phyloP scores from a whole-genome alignment of 2,329 filamentous ascomycete genomes.

The Colletotrichum spaethianum region DNA sequence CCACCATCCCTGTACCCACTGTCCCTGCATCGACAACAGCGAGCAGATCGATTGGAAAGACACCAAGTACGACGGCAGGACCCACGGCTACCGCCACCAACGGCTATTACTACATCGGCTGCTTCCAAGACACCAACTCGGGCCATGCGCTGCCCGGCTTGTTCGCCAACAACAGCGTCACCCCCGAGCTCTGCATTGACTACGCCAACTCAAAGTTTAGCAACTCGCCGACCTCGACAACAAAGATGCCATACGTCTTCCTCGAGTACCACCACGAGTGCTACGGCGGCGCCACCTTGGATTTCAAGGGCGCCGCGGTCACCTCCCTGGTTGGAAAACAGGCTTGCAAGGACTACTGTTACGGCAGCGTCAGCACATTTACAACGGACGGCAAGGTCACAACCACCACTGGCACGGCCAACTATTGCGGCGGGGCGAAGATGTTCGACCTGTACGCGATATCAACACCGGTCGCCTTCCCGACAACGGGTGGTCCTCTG shows the following conservation, averaged over 20 bases:
- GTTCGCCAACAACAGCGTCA: constrained; percentile 51
- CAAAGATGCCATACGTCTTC: constrained; percentile 47
- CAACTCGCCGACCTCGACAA: constrained; percentile 46
- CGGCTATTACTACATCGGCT: constrained; percentile 50
- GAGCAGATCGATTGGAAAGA: constrained; percentile 6
- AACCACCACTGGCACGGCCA: constrained; percentile 46
- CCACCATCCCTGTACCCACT: constrained; percentile 30
- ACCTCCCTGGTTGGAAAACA: constrained; percentile 47
- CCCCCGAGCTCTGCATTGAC: constrained; percentile 51
- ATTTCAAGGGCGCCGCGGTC: constrained; percentile 44
- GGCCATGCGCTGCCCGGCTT: constrained; percentile 50
- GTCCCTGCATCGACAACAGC: constrained; percentile 33
- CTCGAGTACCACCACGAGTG: constrained; percentile 54
- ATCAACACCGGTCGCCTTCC: constrained; percentile 40
- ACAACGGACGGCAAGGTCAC: constrained; percentile 41
- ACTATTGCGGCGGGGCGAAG: constrained; percentile 50
- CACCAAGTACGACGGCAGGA: constrained; percentile 13
- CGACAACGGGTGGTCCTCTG: constrained; percentile 44
- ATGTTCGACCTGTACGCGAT: constrained; percentile 53
- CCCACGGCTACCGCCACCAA: constrained; percentile 44
- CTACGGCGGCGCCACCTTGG: constrained; percentile 47
- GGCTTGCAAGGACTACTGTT: constrained; percentile 50
- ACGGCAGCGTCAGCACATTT: constrained; percentile 44
- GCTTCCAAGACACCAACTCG: constrained; percentile 46
- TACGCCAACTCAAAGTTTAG: constrained; percentile 48